Conservation (phyloP, 345 rosid species). For the sweet orange (Citrus sinensis) region DVS_A1.0 CM039163.1:32280001-32280500, state of each 20-base stretch:
- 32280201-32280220: slow-evolving; percentile 97
- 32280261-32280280: slow-evolving; percentile 87
- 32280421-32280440: background rate
- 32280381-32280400: background rate
- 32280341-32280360: background rate
- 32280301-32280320: slow-evolving; percentile 6
- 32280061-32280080: slow-evolving; percentile 97
- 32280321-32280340: background rate
- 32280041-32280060: slow-evolving; percentile 94
- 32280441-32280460: background rate
- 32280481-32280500: background rate
- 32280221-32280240: slow-evolving; percentile 97
- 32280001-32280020: slow-evolving; percentile 92
- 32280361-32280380: background rate
- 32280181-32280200: slow-evolving; percentile 91
- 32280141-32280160: slow-evolving; percentile 81
- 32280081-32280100: slow-evolving; percentile 91
- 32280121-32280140: slow-evolving; percentile 83
- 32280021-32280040: slow-evolving; percentile 96
- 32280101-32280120: slow-evolving; percentile 93
- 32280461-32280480: background rate
- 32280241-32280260: slow-evolving; percentile 96
- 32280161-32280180: slow-evolving; percentile 66
- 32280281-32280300: slow-evolving; percentile 1
- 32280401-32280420: background rate